Evolutionary conservation across 352 stramenopile species (phyloP), one percentile per base, ranked within the genome.

Genomic region (Phytophthora citricola): DNA sequence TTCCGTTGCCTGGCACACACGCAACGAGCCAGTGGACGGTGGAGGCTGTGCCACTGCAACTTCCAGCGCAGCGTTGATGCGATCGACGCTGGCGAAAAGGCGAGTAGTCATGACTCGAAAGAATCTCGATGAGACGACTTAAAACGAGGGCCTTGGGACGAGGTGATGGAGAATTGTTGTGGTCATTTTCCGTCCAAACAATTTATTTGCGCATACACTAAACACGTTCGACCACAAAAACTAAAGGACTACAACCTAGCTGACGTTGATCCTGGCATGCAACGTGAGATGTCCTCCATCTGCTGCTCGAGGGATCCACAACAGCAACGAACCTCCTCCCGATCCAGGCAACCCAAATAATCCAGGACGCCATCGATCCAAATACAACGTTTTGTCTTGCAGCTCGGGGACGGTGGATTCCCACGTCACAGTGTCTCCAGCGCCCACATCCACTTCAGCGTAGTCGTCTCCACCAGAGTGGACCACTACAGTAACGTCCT

Each of bases 321-420:
- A 34, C 15, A 78, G 20, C 5, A 86, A 58, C 41, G 78, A 86
- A 22, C 78, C 61, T 40, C 61, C 61, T 10, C 61, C 61, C 3
- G 49, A 57, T 4, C 49, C 49, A 7, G 49, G 49, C 6, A 50
- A 50, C 48, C 60, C 71, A 2, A 80, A 20, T 27, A 83, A 60
- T 12, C 73, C 75, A 24, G 73, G 75, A 41, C 78, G 78, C 78
- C 75, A 87, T 27, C 78, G 78, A 59, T 87, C 78, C 27, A 87
- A 27, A 59, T 87, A 87, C 57, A 87, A 10, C 0, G 69, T 85
- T 58, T 82, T 82, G 49, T 85, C 73, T 48, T 83, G 60, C 34
- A 85, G 63, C 6, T 70, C 58, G 0, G 61, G 36, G 11, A 85
- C 57, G 3, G 48, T 71, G 8, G 70, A 69, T 20, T 73, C 71